phyloP scores from a whole-genome alignment of 345 rosid genomes.

The Euphorbia pulcherrima region DNA sequence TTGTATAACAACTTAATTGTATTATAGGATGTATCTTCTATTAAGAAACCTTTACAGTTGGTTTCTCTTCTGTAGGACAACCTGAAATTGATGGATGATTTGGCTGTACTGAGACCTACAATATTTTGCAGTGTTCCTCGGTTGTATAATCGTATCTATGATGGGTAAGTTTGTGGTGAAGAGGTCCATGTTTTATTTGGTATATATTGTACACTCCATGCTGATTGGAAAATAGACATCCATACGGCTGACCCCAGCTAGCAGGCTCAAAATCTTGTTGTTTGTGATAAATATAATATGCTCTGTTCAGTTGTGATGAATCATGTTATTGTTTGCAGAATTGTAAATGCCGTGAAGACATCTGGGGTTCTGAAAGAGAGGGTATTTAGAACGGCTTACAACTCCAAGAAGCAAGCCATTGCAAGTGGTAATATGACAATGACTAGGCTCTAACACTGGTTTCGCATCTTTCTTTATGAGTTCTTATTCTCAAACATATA shows the following conservation, averaged over 20 bases:
- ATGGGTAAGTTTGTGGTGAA: conserved; percentile 19
- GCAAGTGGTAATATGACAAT: conserved; percentile 24
- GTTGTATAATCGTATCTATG: conserved; percentile 29
- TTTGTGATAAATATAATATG: neutral
- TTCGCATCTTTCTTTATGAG: neutral
- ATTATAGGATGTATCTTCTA: neutral
- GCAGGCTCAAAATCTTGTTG: neutral
- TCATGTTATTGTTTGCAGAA: conserved; percentile 21
- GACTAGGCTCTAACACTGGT: neutral
- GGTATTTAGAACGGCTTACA: conserved; percentile 29
- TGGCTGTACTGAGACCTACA: conserved; percentile 29
- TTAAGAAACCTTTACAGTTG: neutral
- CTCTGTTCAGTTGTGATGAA: conserved; percentile 15
- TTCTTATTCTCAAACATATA: neutral
- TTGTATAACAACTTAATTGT: neutral
- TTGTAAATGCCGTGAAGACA: conserved; percentile 26
- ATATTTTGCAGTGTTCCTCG: conserved; percentile 31
- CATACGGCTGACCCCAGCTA: neutral
- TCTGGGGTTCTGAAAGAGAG: conserved; percentile 28
- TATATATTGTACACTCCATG: neutral
- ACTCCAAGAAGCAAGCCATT: conserved; percentile 29
- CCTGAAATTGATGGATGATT: conserved; percentile 31
- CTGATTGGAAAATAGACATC: neutral
- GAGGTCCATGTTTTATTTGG: neutral
- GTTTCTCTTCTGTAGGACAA: conserved; percentile 22